These are phyloP conservation scores for Rhodocollybia butyracea DNA, from an alignment of 768 basidiomycete genomes.

Conservation along the genomic window DNA sequence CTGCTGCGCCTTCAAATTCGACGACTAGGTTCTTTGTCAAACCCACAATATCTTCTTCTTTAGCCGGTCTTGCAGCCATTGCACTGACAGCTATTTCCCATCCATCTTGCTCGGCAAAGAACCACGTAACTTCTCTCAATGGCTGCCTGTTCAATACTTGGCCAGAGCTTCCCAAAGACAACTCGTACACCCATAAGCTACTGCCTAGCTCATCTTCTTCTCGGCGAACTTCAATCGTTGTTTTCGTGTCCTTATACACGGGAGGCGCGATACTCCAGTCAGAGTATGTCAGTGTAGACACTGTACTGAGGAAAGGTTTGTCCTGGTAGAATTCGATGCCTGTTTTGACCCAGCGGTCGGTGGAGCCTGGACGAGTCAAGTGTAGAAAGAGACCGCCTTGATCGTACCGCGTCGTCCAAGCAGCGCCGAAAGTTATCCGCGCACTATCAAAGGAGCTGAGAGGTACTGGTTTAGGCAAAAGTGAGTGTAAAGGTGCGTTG, in stretches of 20 bases:
- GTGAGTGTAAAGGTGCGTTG: not conserved
- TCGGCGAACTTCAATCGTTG: slow-evolving; percentile 8
- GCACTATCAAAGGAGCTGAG: not conserved
- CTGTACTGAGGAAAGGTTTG: slow-evolving; percentile 8
- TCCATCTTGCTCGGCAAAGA: slow-evolving; percentile 11
- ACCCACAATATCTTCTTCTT: not conserved
- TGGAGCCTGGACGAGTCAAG: slow-evolving; percentile 1
- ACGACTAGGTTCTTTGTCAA: slow-evolving; percentile 1
- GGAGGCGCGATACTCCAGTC: slow-evolving; percentile 10
- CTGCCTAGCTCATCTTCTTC: slow-evolving; percentile 6
- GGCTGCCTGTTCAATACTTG: slow-evolving; percentile 4
- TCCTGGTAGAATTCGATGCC: slow-evolving; percentile 9
- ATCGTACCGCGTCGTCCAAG: slow-evolving; percentile 5
- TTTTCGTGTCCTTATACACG: not conserved
- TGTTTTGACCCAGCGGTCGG: slow-evolving; percentile 8
- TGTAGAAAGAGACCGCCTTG: slow-evolving; percentile 4
- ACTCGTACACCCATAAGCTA: slow-evolving; percentile 10
- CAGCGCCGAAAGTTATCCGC: not conserved
- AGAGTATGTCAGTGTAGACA: not conserved
- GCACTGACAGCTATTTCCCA: slow-evolving; percentile 6
- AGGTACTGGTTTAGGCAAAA: not conserved
- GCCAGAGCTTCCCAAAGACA: slow-evolving; percentile 1
- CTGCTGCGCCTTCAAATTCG: not conserved
- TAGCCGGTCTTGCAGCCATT: slow-evolving; percentile 8
- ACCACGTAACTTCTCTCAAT: slow-evolving; percentile 11